Evolutionary conservation across 257 asterid species (phyloP).

Genomic region (Plantago major): DNA sequence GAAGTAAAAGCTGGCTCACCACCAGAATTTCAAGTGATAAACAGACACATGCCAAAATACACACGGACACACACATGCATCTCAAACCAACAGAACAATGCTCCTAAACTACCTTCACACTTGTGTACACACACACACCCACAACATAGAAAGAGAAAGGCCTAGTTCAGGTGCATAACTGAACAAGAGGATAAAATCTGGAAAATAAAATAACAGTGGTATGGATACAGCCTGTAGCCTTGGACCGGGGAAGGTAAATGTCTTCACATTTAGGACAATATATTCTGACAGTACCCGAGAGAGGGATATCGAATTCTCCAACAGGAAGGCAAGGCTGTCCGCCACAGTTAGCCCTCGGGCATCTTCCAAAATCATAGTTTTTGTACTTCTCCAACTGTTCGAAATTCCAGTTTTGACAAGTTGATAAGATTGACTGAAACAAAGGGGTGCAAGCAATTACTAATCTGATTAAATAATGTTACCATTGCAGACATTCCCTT

Average conservation of each 20-base stretch:
- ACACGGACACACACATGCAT: too few relatives aligned
- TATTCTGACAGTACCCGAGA: constrained; percentile 83
- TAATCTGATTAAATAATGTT: constrained; percentile 17
- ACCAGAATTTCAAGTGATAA: too few relatives aligned
- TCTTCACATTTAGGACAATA: constrained; percentile 96
- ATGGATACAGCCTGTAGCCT: constrained; percentile 99
- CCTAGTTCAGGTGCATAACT: too few relatives aligned
- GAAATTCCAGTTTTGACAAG: constrained; percentile 18
- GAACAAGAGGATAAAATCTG: constrained; percentile 8
- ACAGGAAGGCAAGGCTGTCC: constrained; percentile 99
- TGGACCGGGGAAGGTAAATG: constrained; percentile 90
- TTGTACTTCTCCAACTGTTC: constrained; percentile 90
- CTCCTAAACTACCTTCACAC: too few relatives aligned
- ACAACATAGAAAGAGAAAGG: too few relatives aligned
- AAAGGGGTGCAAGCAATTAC: constrained; percentile 14
- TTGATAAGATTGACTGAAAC: not conserved
- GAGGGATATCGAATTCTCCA: constrained; percentile 92
- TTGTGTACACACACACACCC: too few relatives aligned
- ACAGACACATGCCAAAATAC: too few relatives aligned
- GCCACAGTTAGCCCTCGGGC: constrained; percentile 91
- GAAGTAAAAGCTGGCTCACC: too few relatives aligned
- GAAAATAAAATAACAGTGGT: not conserved
- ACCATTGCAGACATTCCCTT: constrained; percentile 99
- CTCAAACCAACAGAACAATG: too few relatives aligned
- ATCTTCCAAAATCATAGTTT: constrained; percentile 93